Base-by-base conservation (phyloP, 2,329 filamentous ascomycete genomes). In the Pseudocercospora fijiensis region DNA sequence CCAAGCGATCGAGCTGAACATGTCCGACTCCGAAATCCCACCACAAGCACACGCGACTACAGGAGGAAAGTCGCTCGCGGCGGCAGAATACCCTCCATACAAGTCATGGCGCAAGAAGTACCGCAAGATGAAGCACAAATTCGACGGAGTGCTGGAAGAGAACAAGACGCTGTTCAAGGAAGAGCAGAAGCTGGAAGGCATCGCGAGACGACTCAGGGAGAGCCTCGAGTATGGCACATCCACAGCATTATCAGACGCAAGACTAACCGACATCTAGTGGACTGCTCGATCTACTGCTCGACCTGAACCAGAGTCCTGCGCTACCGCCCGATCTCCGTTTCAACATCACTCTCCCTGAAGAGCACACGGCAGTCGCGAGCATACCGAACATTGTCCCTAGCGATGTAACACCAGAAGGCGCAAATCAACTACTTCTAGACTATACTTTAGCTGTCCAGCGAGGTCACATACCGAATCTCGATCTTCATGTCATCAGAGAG, bases 241-340 rank as follows among this genome's bases (percentile, higher is more conserved):
- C 16, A 22, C 62, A 53, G 57, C 51, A 53, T 2, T 24, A 24
- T 53, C 13, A 18, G 10, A 18, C 13, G n/a, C 47, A 59, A 58
- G 67, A 72, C 61, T 67, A 43, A 69, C 47, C 6, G 2, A 2
- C 9, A 20, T 4, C 18, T 72, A 97, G 93, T 77, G 92, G 93
- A 76, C 80, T 98, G 33, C 86, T 97, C 60, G 94, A 98, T 71
- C 81, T 97, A 10, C 86, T 98, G 33, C 84, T 96, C 66, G 93
- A 97, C 74, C 85, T 97, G 79, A 99, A 99, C 79, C 87, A 90
- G 58, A 90, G 87, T 49, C 82, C 89, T n/a, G 65, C 61, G 57
- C 66, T 71, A 27, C 67, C 71, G n/a, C 63, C 65, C 20, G 64
- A 69, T 57, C 58, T 68, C 47, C 68, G 66, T 57, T 69, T 68